Evolutionary conservation across 1,139 yeast genomes (phyloP).

Genomic region (Barnettozyma hawaiiensis): DNA sequence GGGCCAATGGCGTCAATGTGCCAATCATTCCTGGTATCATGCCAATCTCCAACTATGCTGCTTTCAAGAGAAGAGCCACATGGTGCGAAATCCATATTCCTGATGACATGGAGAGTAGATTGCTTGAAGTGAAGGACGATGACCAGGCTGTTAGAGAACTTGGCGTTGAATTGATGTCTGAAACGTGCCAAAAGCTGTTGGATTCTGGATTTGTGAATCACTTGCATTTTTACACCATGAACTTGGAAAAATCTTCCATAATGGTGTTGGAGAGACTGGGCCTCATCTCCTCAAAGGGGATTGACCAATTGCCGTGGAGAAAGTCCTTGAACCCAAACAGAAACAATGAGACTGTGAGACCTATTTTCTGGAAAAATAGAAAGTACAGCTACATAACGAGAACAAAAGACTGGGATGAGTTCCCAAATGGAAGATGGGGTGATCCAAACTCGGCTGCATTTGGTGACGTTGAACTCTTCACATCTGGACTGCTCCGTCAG

Average conservation of each 20-base stretch:
- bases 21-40: constrained; percentile 97
- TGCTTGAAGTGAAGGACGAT: constrained; percentile 86
- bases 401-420: constrained; percentile 93
- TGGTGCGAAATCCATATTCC: constrained; percentile 91
- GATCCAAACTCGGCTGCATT: constrained; percentile 91
- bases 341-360: constrained; percentile 79
- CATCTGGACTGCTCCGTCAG: constrained; percentile 72
- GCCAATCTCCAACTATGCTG: constrained; percentile 94
- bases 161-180: constrained; percentile 78
- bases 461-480: constrained; percentile 78
- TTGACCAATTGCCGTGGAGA: constrained; percentile 71
- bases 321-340: constrained; percentile 80
- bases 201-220: constrained; percentile 75
- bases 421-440: constrained; percentile 95
- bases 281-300: constrained; percentile 37
- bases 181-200: constrained; percentile 72
- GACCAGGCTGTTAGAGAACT: constrained; percentile 82
- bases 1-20: constrained; percentile 68
- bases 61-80: constrained; percentile 86
- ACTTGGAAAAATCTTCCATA: constrained; percentile 82
- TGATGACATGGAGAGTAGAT: constrained; percentile 55
- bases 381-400: constrained; percentile 85
- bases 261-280: constrained; percentile 78
- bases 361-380: constrained; percentile 95
- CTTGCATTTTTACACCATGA: constrained; percentile 94